A percentile compares a stretch with the other conserved stretches of the same genome.
phyloP scores from a whole-genome alignment of 345 rosid species.

The Aquilaria yunnanensis region DNA sequence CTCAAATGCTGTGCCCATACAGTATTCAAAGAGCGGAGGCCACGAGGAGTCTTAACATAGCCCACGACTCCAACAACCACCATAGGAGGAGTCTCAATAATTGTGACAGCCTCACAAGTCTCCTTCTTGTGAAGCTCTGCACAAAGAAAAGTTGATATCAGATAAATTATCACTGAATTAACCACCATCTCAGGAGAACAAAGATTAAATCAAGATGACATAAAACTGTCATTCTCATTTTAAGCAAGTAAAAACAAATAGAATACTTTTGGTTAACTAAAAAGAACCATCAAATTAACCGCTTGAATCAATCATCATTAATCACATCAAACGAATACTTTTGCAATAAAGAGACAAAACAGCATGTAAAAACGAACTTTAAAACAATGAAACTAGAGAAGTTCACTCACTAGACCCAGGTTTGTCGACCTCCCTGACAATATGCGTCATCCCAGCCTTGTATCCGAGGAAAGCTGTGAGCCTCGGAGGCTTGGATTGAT shows the following conservation, averaged over 20 bases:
- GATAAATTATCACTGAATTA: too few species aligned
- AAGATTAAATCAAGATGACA: too few species aligned
- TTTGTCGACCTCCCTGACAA: constrained; percentile 82
- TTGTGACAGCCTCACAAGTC: constrained; percentile 84
- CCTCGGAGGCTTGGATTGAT: constrained; percentile 62
- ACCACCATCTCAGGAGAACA: too few species aligned
- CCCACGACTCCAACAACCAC: constrained; percentile 83
- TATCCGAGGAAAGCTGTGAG: constrained; percentile 82
- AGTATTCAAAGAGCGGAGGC: constrained; percentile 62
- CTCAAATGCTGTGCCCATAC: constrained; percentile 91
- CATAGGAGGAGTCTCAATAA: constrained; percentile 81
- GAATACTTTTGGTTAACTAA: too few species aligned
- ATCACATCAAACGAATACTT: too few species aligned
- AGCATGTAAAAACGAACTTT: too few species aligned
- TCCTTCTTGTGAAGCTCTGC: constrained; percentile 92
- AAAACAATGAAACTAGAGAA: neutral
- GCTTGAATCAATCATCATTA: too few species aligned
- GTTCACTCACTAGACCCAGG: constrained; percentile 73
- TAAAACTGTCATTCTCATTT: too few species aligned
- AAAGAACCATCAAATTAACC: too few species aligned
- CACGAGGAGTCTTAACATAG: constrained; percentile 71
- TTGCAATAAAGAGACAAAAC: too few species aligned
- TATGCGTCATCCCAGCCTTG: constrained; percentile 95
- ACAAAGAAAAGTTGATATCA: neutral
- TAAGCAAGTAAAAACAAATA: too few species aligned